Evolutionary conservation across 2,329 filamentous ascomycete genomes (phyloP).

Genomic region (Chaetothyriales sp.): DNA sequence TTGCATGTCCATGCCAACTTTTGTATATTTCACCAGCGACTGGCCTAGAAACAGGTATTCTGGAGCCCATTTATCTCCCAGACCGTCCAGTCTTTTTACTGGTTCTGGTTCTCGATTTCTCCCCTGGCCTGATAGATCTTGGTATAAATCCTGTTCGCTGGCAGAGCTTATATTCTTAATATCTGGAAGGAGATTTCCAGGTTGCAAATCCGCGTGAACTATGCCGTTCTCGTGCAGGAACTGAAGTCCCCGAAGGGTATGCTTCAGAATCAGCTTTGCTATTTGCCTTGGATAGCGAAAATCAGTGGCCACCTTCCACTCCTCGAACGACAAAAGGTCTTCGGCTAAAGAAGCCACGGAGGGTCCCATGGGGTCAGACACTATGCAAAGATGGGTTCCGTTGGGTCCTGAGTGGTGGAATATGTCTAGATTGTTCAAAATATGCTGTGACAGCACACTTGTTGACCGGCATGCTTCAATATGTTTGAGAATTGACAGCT

Average conservation of each 20-base stretch:
- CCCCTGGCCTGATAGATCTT: conserved; percentile 16
- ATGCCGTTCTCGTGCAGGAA: conserved; percentile 16
- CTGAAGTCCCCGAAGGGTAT: conserved; percentile 16
- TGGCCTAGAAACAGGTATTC: conserved; percentile 19
- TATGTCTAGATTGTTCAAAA: conserved; percentile 20
- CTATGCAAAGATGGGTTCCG: conserved; percentile 22
- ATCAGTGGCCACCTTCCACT: conserved; percentile 8
- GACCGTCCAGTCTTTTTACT: conserved; percentile 17
- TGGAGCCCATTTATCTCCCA: conserved; percentile 20
- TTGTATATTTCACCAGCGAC: conserved; percentile 17
- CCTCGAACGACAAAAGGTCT: conserved; percentile 13
- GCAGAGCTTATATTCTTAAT: conserved; percentile 12
- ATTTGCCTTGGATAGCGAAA: conserved; percentile 16
- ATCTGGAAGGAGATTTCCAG: conserved; percentile 18
- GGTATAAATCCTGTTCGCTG: conserved; percentile 7
- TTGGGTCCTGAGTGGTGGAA: conserved; percentile 20
- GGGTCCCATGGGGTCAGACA: conserved; percentile 17
- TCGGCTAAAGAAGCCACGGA: conserved; percentile 13
- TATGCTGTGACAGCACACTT: conserved; percentile 5
- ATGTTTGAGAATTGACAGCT: conserved; percentile 1
- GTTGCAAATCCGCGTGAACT: conserved; percentile 18
- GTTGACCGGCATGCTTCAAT: conserved; percentile 1
- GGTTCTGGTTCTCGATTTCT: conserved; percentile 10
- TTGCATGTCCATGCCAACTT: conserved; percentile 13
- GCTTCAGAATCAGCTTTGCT: conserved; percentile 18